Base-by-base conservation (phyloP, 148 eudicot genomes). In the Pharnaceum exiguum region DNA sequence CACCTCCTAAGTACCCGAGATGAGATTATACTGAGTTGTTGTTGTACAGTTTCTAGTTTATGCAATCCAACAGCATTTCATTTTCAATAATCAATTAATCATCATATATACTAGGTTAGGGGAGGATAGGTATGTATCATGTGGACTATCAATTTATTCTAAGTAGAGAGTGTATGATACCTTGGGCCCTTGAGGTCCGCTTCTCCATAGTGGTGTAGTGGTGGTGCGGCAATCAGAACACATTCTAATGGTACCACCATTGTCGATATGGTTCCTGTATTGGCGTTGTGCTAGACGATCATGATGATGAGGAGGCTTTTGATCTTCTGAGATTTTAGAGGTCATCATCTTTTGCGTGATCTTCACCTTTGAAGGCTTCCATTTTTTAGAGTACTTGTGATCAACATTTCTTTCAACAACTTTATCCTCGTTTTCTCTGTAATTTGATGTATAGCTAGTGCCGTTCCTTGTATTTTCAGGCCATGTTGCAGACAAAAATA, bases 151-250 rank as follows among this genome's bases (percentile, higher is more conserved):
- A n/a, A n/a, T n/a, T n/a, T n/a, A n/a, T n/a, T n/a, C n/a, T n/a
- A n/a, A n/a, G n/a, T n/a, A n/a, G n/a, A n/a, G 17, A 28, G 18
- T 17, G 3, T 6, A 4, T 37, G 15, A 0, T 55, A 80, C 85
- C 79, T 81, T 81, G 48, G 85, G 85, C 46, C 85, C 85, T 68
- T 68, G 82, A 71, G 85, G 85, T 8, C 85, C 85, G 59, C 82
- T 72, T 50, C 85, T 71, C 85, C 85, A 81, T 43, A 81, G 79
- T 25, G 85, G 85, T 61, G 85, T 81, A 28, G 77, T 81, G 27
- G 77, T 74, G 5, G 85, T 81, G 49, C 71, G 75, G 51, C 85
- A 81, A 58, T 81, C 79, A 0, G 75, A 58, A 53, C 85, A 81
- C 9, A 52, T 59, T 52, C 85, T 65, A 27, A 81, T 50, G 22